Evolutionary conservation across 1,139 yeast genomes (phyloP), one percentile per base, ranked within the genome.

Genomic region (Lodderomyces orthopsilosis): DNA sequence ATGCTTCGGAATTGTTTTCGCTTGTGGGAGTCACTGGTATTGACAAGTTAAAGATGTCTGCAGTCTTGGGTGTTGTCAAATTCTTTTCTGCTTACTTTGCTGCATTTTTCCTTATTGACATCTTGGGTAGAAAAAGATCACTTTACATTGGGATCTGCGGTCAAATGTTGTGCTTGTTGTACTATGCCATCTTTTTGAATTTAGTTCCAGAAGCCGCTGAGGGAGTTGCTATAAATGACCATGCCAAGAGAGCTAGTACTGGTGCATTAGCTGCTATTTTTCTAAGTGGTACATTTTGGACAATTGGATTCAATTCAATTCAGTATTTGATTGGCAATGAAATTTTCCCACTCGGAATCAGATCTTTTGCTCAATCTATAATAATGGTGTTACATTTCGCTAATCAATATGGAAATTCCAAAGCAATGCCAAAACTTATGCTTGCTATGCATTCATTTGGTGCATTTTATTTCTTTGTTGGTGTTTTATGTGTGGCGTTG

Each of bases 291-390:
- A 61, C 70, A 9, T 85, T 83, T 28, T 81, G 85, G 85, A 75
- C 81, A 14, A 58, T 79, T 62, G 85, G 85, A 8, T 81, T 77
- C 70, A 81, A 81, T 61, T 65, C 78, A 3, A 64, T 79, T 45
- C 85, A 80, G 57, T 81, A 79, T 53, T 67, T 81, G 50, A 61
- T 80, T 51, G 81, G 80, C 42, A 70, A 83, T 4, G 85, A 80
- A 58, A 70, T 80, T 42, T 74, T 79, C 59, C 85, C 85, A 21
- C 64, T 79, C 52, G 68, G 73, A 47, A 69, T 77, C 37, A 67
- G 85, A 54, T 71, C 76, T 9, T 63, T 76, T 51, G 84, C 83
- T 22, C 78, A 75, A 46, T 71, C 81, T 1, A 49, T 74, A 34
- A 70, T 76, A 46, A 80, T 80, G 85, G 72, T 70, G 4, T 66